Evolutionary conservation across 768 basidiomycete species (phyloP).

Genomic region (Mycena indigotica): DNA sequence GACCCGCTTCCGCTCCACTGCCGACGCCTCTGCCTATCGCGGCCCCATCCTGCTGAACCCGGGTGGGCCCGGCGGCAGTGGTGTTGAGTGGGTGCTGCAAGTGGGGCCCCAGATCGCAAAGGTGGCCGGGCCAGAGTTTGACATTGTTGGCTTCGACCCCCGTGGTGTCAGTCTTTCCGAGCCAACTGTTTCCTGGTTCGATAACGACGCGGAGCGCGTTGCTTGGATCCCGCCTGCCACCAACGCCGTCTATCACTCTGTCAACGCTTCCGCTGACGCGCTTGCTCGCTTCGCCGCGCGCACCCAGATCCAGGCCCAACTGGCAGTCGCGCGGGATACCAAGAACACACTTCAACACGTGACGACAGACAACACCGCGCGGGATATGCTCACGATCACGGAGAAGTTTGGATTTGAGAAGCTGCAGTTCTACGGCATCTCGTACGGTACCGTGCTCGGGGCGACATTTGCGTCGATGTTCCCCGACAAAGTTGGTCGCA

Average conservation of each 20-base stretch:
- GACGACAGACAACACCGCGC: constrained; percentile 41
- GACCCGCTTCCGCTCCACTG: background rate
- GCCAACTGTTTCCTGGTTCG: constrained; percentile 12
- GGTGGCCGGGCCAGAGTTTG: constrained; percentile 5
- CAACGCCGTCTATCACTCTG: constrained; percentile 1
- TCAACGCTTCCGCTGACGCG: constrained; percentile 29
- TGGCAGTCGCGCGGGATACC: constrained; percentile 36
- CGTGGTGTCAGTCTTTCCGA: constrained; percentile 8
- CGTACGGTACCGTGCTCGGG: constrained; percentile 32
- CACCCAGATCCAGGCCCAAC: constrained; percentile 31
- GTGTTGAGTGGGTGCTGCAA: background rate
- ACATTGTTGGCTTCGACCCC: constrained; percentile 14
- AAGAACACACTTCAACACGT: constrained; percentile 31
- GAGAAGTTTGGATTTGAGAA: constrained; percentile 36
- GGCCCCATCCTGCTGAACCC: constrained; percentile 14
- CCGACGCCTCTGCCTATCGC: background rate
- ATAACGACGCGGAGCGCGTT: constrained; percentile 13
- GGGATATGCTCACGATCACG: constrained; percentile 41
- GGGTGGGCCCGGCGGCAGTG: constrained; percentile 11
- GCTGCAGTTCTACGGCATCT: constrained; percentile 34
- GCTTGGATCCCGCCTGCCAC: constrained; percentile 2
- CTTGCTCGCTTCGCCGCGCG: constrained; percentile 36
- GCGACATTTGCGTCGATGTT: constrained; percentile 37
- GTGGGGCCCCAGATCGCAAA: background rate
- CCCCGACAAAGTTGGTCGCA: constrained; percentile 36